Conservation (phyloP, 352 stramenopile species). For the Pythium sukuiense region DNA sequence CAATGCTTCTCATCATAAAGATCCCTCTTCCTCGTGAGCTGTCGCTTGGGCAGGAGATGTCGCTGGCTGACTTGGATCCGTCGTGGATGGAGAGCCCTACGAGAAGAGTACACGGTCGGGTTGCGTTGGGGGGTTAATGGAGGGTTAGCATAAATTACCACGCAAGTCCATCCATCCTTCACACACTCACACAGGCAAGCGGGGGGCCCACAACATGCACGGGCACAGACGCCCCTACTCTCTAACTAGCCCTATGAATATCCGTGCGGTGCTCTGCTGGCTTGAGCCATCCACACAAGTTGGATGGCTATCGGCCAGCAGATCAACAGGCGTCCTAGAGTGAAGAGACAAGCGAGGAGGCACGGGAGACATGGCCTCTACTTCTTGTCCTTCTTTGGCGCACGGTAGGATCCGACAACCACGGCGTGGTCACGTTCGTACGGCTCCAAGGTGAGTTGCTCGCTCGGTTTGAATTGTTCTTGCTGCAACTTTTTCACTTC, state of each 20-base stretch:
- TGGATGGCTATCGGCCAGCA: not conserved
- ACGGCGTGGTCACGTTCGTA: slow-evolving; percentile 99
- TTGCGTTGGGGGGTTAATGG: slow-evolving; percentile 16
- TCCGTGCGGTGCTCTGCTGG: slow-evolving; percentile 12
- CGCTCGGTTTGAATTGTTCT: slow-evolving; percentile 98
- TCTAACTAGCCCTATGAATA: slow-evolving; percentile 15
- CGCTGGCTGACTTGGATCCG: not conserved
- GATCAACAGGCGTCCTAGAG: not conserved
- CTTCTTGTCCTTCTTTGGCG: slow-evolving; percentile 37
- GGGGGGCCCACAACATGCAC: slow-evolving; percentile 13
- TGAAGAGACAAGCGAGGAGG: slow-evolving; percentile 23
- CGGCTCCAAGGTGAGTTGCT: slow-evolving; percentile 99
- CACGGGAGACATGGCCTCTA: slow-evolving; percentile 40
- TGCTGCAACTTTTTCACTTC: slow-evolving; percentile 98
- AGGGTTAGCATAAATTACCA: slow-evolving; percentile 26
- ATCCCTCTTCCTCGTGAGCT: slow-evolving; percentile 26
- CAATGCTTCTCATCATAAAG: slow-evolving; percentile 84
- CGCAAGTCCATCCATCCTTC: slow-evolving; percentile 4
- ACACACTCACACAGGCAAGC: slow-evolving; percentile 9
- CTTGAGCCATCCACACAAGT: not conserved
- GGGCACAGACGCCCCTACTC: not conserved
- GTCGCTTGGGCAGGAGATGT: not conserved
- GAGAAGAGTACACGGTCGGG: slow-evolving; percentile 1
- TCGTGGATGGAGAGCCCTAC: slow-evolving; percentile 21
- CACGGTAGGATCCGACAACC: slow-evolving; percentile 95